Evolutionary conservation across 192 early-diverging fungal genomes (phyloP).

Genomic region (Coemansia sp.): DNA sequence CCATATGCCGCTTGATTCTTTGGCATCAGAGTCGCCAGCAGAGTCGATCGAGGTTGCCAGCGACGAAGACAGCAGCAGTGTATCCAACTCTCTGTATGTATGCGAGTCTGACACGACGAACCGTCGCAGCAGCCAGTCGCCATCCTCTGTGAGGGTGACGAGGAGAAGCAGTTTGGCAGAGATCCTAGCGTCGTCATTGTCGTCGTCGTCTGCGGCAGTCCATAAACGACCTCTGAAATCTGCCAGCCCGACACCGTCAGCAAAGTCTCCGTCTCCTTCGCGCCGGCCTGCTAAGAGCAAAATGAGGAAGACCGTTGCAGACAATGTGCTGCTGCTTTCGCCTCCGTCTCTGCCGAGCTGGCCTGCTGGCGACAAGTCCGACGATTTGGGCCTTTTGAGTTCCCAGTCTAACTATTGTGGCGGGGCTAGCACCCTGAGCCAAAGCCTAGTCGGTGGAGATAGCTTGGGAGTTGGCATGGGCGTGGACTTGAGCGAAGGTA

Average conservation of each 20-base stretch:
- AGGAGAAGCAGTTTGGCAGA: conserved; percentile 4
- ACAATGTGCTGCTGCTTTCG: neutral
- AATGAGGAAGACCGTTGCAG: neutral
- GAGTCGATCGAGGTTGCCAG: conserved; percentile 36
- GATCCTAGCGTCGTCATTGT: conserved; percentile 7
- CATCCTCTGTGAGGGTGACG: neutral
- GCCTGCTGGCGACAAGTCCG: neutral
- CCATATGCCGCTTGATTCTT: neutral
- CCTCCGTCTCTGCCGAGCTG: neutral
- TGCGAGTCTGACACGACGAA: neutral
- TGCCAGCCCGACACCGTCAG: neutral
- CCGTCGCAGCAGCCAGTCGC: neutral
- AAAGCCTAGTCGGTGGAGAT: neutral
- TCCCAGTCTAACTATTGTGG: neutral
- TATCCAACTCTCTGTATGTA: neutral
- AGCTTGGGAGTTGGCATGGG: neutral
- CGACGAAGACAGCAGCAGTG: conserved; percentile 12
- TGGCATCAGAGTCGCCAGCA: conserved; percentile 20
- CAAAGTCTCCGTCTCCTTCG: neutral
- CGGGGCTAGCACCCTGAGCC: neutral
- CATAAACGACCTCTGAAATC: conserved; percentile 6
- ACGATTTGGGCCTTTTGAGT: neutral
- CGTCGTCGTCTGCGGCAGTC: neutral
- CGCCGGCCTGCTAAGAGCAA: neutral
- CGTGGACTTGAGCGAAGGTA: neutral